A percentile compares a stretch with the other conserved stretches of the same genome.
phyloP scores from a whole-genome alignment of 1,284 basidiomycete genomes.

The Fomitopsis pinicola region DNA sequence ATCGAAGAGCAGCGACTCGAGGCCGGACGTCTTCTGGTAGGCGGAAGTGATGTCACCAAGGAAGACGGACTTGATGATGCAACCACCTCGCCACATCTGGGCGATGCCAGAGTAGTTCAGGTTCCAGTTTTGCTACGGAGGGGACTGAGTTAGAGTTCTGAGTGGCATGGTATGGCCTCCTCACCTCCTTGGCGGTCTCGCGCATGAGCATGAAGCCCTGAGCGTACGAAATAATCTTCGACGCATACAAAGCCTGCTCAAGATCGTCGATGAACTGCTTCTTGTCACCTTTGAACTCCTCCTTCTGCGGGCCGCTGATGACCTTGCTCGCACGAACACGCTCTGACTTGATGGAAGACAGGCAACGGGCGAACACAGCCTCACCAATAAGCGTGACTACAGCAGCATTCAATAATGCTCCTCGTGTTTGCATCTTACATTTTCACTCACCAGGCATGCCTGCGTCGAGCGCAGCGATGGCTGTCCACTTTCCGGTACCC shows the following conservation, averaged over 20 bases:
- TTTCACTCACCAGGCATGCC: slow-evolving; percentile 75
- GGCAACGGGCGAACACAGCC: slow-evolving; percentile 98
- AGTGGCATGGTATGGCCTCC: slow-evolving; percentile 15
- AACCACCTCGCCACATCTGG: slow-evolving; percentile 99
- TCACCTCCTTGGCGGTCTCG: slow-evolving; percentile 93
- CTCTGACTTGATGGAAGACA: slow-evolving; percentile 98
- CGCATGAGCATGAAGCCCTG: slow-evolving; percentile 99
- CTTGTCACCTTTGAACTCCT: slow-evolving; percentile 97
- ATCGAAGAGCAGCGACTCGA: slow-evolving; percentile 95
- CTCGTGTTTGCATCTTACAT: background rate
- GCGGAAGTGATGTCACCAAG: slow-evolving; percentile 90
- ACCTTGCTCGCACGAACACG: slow-evolving; percentile 90
- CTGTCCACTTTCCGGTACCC: slow-evolving; percentile 99
- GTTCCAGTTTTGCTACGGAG: slow-evolving; percentile 64
- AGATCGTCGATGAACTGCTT: slow-evolving; percentile 98
- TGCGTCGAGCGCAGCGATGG: slow-evolving; percentile 95
- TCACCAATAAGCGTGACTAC: slow-evolving; percentile 97
- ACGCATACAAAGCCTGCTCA: slow-evolving; percentile 98
- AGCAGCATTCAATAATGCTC: slow-evolving; percentile 11
- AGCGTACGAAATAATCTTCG: slow-evolving; percentile 99
- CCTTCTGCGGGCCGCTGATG: slow-evolving; percentile 86
- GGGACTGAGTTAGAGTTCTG: background rate
- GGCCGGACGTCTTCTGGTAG: slow-evolving; percentile 81
- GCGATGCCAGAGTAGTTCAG: slow-evolving; percentile 97
- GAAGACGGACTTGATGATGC: slow-evolving; percentile 99